Percentiles rank a stretch among this genome's conserved stretches.
Conservation (phyloP, 345 rosid species). For the Corchorus capsularis region DNA sequence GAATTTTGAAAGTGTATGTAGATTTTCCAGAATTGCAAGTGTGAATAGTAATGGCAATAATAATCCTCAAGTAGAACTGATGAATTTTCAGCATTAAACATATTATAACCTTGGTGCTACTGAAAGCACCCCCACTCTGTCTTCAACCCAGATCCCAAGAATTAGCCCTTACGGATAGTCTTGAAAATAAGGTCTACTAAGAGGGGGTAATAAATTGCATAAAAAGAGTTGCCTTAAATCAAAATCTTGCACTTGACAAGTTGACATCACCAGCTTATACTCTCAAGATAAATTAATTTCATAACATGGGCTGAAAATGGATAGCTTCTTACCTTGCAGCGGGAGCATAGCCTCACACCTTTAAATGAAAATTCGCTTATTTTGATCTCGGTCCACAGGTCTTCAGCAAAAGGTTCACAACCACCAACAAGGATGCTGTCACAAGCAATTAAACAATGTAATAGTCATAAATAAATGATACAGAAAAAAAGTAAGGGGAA, state of each 20-base stretch:
- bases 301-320: neutral
- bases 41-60: neutral
- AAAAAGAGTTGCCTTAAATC: neutral
- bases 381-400: slow-evolving; percentile 71
- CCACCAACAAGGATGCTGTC: slow-evolving; percentile 80
- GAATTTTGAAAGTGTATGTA: neutral
- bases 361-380: slow-evolving; percentile 54
- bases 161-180: neutral
- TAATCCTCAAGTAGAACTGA: too few species aligned
- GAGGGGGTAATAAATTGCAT: neutral
- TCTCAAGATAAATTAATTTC: neutral
- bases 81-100: too few species aligned
- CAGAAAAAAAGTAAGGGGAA: neutral
- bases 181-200: neutral
- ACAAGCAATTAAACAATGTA: slow-evolving; percentile 17
- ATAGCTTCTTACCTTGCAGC: slow-evolving; percentile 67
- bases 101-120: too few species aligned
- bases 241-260: neutral
- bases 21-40: neutral
- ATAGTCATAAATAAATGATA: slow-evolving; percentile 3
- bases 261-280: slow-evolving; percentile 6
- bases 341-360: slow-evolving; percentile 75
- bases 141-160: neutral
- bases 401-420: slow-evolving; percentile 85
- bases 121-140: neutral